phyloP scores from a whole-genome alignment of 2,329 filamentous ascomycete genomes.

The Sporothrix luriei region DNA sequence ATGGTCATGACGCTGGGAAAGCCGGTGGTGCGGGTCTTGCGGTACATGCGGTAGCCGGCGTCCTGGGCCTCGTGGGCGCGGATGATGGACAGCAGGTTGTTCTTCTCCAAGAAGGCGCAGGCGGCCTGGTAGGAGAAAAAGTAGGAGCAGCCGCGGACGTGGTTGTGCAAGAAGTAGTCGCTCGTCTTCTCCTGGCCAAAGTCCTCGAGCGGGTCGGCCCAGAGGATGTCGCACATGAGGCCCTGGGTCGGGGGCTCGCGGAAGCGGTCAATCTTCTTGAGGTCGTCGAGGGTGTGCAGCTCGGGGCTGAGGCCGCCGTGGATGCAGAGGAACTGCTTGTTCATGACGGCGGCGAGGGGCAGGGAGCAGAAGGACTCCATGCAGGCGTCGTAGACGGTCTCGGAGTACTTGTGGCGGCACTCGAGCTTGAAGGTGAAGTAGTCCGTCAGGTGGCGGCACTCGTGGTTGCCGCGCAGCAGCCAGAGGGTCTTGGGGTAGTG shows the following conservation, averaged over 20 bases:
- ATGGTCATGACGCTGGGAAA: conserved; percentile 99
- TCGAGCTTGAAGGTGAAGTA: conserved; percentile 99
- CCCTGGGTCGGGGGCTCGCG: conserved; percentile 95
- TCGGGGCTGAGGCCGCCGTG: conserved; percentile 96
- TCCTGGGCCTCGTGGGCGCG: conserved; percentile 98
- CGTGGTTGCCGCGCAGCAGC: conserved; percentile 96
- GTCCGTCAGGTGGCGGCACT: conserved; percentile 97
- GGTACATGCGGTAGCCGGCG: conserved; percentile 98
- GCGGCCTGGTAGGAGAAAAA: conserved; percentile 99
- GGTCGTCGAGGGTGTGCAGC: conserved; percentile 90
- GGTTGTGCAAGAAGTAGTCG: conserved; percentile 97
- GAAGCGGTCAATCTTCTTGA: conserved; percentile 97
- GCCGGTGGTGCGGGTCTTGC: conserved; percentile 95
- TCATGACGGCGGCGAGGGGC: conserved; percentile 95
- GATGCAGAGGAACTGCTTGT: conserved; percentile 99
- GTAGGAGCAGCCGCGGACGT: conserved; percentile 97
- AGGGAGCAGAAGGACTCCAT: conserved; percentile 97
- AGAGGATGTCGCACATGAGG: conserved; percentile 98
- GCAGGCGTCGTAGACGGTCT: conserved; percentile 93
- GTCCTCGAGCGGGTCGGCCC: conserved; percentile 96
- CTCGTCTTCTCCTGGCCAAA: conserved; percentile 98
- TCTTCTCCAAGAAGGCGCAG: conserved; percentile 97
- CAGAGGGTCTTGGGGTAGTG: conserved; percentile 98
- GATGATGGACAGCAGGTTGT: conserved; percentile 95
- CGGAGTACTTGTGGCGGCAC: conserved; percentile 99